These are phyloP conservation scores for Antitrichia curtipendula DNA, from an alignment of 225 moss, liverwort and hornwort species.

Conservation along the genomic window DNA sequence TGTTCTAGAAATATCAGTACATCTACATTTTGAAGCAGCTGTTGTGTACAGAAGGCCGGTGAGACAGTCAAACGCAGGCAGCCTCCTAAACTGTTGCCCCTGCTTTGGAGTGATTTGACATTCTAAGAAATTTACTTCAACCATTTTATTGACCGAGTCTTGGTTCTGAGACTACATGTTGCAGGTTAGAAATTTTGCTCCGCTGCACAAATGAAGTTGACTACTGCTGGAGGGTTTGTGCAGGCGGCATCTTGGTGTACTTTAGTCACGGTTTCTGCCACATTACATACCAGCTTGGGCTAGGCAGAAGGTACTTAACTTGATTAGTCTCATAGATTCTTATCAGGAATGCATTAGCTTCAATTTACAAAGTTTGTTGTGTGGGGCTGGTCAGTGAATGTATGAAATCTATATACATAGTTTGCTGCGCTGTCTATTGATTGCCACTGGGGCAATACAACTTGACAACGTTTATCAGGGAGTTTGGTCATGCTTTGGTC, in stretches of 20 bases:
- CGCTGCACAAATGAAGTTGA: conserved; percentile 1
- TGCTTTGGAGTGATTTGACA: conserved; percentile 27
- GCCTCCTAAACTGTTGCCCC: conserved; percentile 23
- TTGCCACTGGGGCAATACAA: not conserved
- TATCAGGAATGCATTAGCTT: not conserved
- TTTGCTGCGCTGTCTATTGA: not conserved
- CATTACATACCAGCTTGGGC: not conserved
- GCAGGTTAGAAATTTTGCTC: conserved; percentile 1
- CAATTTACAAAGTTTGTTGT: not conserved
- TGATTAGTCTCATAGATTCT: not conserved
- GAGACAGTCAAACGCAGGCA: conserved; percentile 10
- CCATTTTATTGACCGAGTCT: conserved; percentile 14
- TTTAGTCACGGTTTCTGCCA: not conserved
- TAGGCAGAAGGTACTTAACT: conserved; percentile 8
- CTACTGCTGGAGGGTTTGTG: conserved; percentile 2
- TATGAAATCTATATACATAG: not conserved
- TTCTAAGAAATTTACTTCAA: conserved; percentile 23
- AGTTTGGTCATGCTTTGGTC: not conserved
- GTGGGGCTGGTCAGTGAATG: not conserved
- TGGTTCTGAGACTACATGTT: not conserved
- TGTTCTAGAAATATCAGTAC: conserved; percentile 17
- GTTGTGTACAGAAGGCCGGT: conserved; percentile 17
- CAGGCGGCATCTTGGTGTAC: not conserved
- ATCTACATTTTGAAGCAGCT: conserved; percentile 45
- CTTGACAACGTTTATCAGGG: not conserved